phyloP scores from a whole-genome alignment of 2,329 filamentous ascomycete genomes.

The Teratosphaeriaceae sp. region DNA sequence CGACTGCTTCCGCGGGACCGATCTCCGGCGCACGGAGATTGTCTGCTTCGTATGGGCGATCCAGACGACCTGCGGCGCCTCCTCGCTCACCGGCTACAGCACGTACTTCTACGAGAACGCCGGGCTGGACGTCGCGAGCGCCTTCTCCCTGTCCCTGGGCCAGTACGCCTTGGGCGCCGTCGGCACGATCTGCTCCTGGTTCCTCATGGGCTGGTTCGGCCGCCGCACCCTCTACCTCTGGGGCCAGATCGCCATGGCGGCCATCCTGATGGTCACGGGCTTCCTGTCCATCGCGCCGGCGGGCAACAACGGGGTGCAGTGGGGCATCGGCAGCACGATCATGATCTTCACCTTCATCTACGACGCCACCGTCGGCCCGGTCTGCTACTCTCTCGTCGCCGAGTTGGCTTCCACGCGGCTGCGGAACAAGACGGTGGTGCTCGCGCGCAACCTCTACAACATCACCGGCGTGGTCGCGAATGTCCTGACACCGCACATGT shows the following conservation, averaged over 20 bases:
- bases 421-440: slow-evolving; percentile 23
- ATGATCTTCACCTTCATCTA: slow-evolving; percentile 26
- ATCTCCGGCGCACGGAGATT: slow-evolving; percentile 42
- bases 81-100: slow-evolving; percentile 29
- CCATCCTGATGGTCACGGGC: slow-evolving; percentile 20
- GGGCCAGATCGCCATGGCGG: slow-evolving; percentile 16
- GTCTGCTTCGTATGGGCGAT: slow-evolving; percentile 31
- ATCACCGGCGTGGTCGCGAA: slow-evolving; percentile 19
- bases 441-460: slow-evolving; percentile 26
- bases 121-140: slow-evolving; percentile 27
- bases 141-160: slow-evolving; percentile 33
- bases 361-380: slow-evolving; percentile 25
- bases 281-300: slow-evolving; percentile 8
- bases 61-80: slow-evolving; percentile 28
- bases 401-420: slow-evolving; percentile 25
- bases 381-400: slow-evolving; percentile 25
- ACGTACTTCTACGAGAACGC: slow-evolving; percentile 36
- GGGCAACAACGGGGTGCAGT: slow-evolving; percentile 13
- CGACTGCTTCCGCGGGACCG: slow-evolving; percentile 48
- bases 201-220: slow-evolving; percentile 31
- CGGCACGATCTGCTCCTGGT: slow-evolving; percentile 25
- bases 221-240: slow-evolving; percentile 35
- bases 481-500: slow-evolving; percentile 21
- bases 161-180: slow-evolving; percentile 22
- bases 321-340: slow-evolving; percentile 21